A percentile compares a stretch with the other conserved stretches of the same genome.
These are phyloP conservation scores for Castanospermum australe DNA, from an alignment of 306 rosid genomes.

Conservation along the genomic window DNA sequence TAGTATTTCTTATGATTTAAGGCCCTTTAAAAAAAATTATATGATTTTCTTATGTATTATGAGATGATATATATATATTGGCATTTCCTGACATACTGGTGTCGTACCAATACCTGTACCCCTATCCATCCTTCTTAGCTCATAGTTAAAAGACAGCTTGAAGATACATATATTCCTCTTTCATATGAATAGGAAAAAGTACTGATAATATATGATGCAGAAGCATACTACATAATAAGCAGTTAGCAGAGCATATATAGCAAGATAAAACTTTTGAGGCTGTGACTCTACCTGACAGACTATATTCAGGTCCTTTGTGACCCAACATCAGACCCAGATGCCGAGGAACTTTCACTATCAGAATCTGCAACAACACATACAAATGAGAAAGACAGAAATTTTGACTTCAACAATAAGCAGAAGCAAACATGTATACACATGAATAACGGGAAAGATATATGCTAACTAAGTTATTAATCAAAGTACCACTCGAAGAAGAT, in stretches of 20 bases:
- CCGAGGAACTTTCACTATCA: conserved; percentile 93
- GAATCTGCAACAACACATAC: conserved; percentile 64
- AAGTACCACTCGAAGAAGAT: conserved; percentile 92
- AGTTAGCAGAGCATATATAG: conserved; percentile 11
- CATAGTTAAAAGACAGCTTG: neutral
- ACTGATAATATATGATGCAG: neutral
- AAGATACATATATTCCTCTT: neutral
- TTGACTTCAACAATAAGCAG: conserved; percentile 17
- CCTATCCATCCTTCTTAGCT: neutral
- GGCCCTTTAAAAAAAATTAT: no score
- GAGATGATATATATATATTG: no score
- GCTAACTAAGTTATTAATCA: neutral
- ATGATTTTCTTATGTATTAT: no score
- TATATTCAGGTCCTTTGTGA: conserved; percentile 61
- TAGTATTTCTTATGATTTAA: no score
- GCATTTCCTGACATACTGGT: no score
- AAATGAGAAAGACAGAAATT: conserved; percentile 14
- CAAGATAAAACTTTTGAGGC: neutral
- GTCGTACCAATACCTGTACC: no score
- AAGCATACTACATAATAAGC: neutral
- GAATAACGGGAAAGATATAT: neutral
- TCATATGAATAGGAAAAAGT: neutral
- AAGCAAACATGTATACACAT: neutral
- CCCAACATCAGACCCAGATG: conserved; percentile 85
- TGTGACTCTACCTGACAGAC: conserved; percentile 49